Conservation (phyloP, 805 yeast genomes). For the Candida schatavii region DNA sequence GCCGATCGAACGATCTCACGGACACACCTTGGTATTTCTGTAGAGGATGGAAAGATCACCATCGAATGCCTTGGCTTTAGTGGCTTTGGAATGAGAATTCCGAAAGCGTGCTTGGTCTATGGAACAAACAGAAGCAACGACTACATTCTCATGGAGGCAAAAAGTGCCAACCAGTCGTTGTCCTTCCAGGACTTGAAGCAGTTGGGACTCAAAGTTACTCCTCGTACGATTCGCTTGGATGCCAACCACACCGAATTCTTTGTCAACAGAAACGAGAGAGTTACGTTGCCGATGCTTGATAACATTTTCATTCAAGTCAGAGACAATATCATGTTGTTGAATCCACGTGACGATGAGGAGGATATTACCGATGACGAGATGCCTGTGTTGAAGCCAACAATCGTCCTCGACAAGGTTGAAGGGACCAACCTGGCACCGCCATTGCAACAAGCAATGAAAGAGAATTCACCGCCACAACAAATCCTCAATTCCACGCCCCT, state of each 20-base stretch:
- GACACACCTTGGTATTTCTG: constrained; percentile 55
- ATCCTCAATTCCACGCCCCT: neutral
- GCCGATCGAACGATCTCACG: constrained; percentile 63
- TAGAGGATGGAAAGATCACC: constrained; percentile 40
- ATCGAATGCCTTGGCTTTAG: constrained; percentile 80
- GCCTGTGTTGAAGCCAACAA: constrained; percentile 11
- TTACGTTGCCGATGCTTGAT: constrained; percentile 59
- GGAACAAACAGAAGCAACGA: constrained; percentile 19
- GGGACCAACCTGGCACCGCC: neutral
- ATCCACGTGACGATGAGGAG: constrained; percentile 44
- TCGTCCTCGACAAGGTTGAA: constrained; percentile 2
- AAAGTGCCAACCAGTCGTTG: constrained; percentile 1
- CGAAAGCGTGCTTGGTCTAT: constrained; percentile 40
- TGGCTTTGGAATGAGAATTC: constrained; percentile 69
- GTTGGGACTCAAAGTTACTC: constrained; percentile 10
- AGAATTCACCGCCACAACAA: neutral
- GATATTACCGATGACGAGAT: constrained; percentile 45
- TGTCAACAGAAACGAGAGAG: constrained; percentile 60
- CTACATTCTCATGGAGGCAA: constrained; percentile 16
- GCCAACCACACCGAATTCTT: constrained; percentile 49
- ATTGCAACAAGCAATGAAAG: neutral
- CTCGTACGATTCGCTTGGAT: constrained; percentile 41
- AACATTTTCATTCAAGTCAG: constrained; percentile 69
- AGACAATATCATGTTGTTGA: constrained; percentile 56
- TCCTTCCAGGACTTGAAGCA: constrained; percentile 11